Evolutionary conservation across 768 basidiomycete genomes (phyloP).

Genomic region (Roridomyces roridus): DNA sequence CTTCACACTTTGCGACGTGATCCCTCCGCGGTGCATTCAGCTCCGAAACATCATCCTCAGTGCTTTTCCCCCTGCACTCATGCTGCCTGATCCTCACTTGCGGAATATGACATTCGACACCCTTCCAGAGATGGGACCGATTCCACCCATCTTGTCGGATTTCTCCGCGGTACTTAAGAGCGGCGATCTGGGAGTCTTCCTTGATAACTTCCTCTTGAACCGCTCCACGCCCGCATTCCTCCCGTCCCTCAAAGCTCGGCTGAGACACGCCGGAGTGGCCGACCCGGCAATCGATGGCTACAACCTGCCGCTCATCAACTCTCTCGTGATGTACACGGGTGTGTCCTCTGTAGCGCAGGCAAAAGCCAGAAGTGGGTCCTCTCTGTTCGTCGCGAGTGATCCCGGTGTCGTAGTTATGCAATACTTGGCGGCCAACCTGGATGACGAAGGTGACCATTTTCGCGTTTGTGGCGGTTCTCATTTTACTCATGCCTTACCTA

Average conservation of each 20-base stretch:
- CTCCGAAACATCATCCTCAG: constrained; percentile 95
- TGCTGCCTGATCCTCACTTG: constrained; percentile 87
- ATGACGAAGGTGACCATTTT: constrained; percentile 84
- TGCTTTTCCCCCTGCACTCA: constrained; percentile 85
- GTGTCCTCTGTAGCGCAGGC: constrained; percentile 90
- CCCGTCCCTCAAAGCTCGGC: constrained; percentile 77
- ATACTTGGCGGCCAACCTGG: constrained; percentile 82
- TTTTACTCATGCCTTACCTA: constrained; percentile 37
- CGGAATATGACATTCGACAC: constrained; percentile 75
- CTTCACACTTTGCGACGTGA: constrained; percentile 92
- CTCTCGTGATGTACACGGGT: constrained; percentile 96
- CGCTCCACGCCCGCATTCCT: constrained; percentile 76
- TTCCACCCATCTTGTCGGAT: constrained; percentile 91
- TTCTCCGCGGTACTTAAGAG: constrained; percentile 83
- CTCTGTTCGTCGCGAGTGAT: constrained; percentile 81
- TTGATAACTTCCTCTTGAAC: constrained; percentile 87
- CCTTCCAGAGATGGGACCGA: constrained; percentile 89
- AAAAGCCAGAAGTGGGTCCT: constrained; percentile 82
- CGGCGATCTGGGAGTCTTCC: constrained; percentile 75
- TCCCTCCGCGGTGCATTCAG: constrained; percentile 93
- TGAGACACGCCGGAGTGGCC: constrained; percentile 56
- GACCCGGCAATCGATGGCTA: constrained; percentile 66
- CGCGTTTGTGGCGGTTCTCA: neutral
- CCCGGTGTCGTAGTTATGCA: constrained; percentile 86
- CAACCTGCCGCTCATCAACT: constrained; percentile 90